These are phyloP conservation scores for Prunus mongolica DNA, from an alignment of 306 rosid species.

Conservation along the genomic window DNA sequence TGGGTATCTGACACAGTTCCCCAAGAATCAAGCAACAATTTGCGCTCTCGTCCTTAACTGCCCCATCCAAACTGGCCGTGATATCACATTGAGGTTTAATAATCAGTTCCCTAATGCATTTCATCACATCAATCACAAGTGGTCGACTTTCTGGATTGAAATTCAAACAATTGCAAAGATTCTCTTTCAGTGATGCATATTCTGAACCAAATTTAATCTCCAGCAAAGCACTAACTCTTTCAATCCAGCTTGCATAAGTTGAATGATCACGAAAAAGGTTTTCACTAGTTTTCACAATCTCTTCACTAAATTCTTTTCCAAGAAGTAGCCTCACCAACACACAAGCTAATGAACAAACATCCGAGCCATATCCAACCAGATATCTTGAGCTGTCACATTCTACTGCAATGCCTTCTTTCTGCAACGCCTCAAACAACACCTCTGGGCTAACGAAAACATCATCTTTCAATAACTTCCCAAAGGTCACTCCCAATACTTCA, in stretches of 20 bases:
- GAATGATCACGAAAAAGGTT: slow-evolving; percentile 32
- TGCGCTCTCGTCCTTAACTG: slow-evolving; percentile 15
- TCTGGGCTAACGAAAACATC: slow-evolving; percentile 58
- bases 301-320: slow-evolving; percentile 43
- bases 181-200: slow-evolving; percentile 39
- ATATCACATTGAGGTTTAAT: slow-evolving; percentile 47
- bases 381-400: slow-evolving; percentile 33
- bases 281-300: slow-evolving; percentile 29
- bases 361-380: slow-evolving; percentile 51
- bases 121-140: slow-evolving; percentile 51
- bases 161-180: slow-evolving; percentile 54
- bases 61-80: slow-evolving; percentile 36
- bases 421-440: slow-evolving; percentile 51
- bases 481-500: slow-evolving; percentile 28
- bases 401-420: slow-evolving; percentile 25
- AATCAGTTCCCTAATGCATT: slow-evolving; percentile 54
- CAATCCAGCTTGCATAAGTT: slow-evolving; percentile 48
- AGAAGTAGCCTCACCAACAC: slow-evolving; percentile 50
- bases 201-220: slow-evolving; percentile 51
- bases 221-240: slow-evolving; percentile 49
- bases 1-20: slow-evolving; percentile 44
- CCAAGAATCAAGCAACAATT: slow-evolving; percentile 52
- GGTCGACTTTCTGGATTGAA: slow-evolving; percentile 63
- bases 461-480: slow-evolving; percentile 26
- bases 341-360: slow-evolving; percentile 76